Evolutionary conservation across 2,329 filamentous ascomycete genomes (phyloP).

Genomic region (Diaporthe velutina): DNA sequence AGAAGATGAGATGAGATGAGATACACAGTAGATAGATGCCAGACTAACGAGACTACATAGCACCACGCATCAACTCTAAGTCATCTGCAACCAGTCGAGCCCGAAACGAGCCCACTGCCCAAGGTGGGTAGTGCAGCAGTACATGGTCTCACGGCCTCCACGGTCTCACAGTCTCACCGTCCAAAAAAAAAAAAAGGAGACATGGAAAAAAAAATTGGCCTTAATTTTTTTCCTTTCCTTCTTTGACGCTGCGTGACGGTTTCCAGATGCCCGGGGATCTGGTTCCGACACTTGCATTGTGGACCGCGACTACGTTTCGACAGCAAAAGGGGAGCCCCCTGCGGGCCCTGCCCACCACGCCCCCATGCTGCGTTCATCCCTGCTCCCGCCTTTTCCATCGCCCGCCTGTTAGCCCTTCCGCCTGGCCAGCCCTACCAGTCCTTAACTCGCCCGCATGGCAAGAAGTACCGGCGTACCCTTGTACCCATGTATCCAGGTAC

Average conservation of each 20-base stretch:
- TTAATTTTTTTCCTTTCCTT: not conserved
- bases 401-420: slow-evolving; percentile 29
- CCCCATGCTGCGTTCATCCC: slow-evolving; percentile 19
- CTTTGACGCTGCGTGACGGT: slow-evolving; percentile 17
- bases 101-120: slow-evolving; percentile 24
- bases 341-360: slow-evolving; percentile 20
- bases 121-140: slow-evolving; percentile 13
- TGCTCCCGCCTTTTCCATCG: slow-evolving; percentile 23
- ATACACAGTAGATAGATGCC: too few species aligned
- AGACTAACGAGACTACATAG: not conserved
- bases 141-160: not conserved
- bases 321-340: slow-evolving; percentile 21
- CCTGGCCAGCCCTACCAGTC: not conserved
- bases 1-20: slow-evolving; percentile 24
- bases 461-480: not conserved
- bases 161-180: slow-evolving; percentile 19
- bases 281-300: slow-evolving; percentile 27
- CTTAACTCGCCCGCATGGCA: slow-evolving; percentile 2
- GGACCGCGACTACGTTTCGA: slow-evolving; percentile 10
- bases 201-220: not conserved
- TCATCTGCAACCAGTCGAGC: slow-evolving; percentile 18
- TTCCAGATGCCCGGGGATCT: slow-evolving; percentile 28
- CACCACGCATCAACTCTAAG: slow-evolving; percentile 19
- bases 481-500: not conserved
- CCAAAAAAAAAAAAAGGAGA: not conserved